Base-by-base conservation (phyloP, 2,329 filamentous ascomycete species). In the Colletotrichum viniferum region DNA sequence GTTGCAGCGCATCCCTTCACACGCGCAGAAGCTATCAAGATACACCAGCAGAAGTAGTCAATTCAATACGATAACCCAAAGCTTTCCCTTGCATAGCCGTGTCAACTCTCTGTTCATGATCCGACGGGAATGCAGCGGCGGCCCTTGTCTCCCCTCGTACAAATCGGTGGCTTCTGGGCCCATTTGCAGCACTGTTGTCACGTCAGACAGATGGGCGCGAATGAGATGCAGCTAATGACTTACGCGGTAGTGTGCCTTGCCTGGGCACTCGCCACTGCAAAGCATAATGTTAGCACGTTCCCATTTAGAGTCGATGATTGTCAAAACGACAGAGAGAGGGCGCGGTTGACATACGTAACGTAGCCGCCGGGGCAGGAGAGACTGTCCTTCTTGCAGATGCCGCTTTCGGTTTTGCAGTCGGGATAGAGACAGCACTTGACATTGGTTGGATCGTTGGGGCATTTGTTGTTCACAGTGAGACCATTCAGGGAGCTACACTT, bases 371-470 rank as follows among this genome's bases (percentile, higher is more conserved):
- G 34, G 64, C 73, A 76, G 9, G 64, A 69, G 21, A 76, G 65
- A 24, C n/a, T 61, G 36, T 76, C 64, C 21, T 52, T 70, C 71
- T 73, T 66, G 52, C 73, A 76, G 58, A 63, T 69, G 26, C 71
- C 71, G 6, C 48, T 74, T 56, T 21, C n/a, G 43, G 32, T 48
- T 48, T 74, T 76, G 60, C 73, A 76, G 24, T 69, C 56, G 21
- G 73, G 73, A 14, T 69, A 74, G 43, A 76, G 69, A 61, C 73
- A 76, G 61, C 73, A 76, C 34, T 74, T 76, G 16, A 74, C 73
- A n/a, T 74, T 56, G 24, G 28, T 60, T 16, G 73, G 73, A 38
- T 76, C 73, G 48, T 76, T 52, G 43, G 73, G 73, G 30, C 73
- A 76, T 13, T 69, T 65, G 12, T 74, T 70, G 58, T 56, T 76